phyloP scores from a whole-genome alignment of 306 rosid species.

The Cucurbita ficifolia region DNA sequence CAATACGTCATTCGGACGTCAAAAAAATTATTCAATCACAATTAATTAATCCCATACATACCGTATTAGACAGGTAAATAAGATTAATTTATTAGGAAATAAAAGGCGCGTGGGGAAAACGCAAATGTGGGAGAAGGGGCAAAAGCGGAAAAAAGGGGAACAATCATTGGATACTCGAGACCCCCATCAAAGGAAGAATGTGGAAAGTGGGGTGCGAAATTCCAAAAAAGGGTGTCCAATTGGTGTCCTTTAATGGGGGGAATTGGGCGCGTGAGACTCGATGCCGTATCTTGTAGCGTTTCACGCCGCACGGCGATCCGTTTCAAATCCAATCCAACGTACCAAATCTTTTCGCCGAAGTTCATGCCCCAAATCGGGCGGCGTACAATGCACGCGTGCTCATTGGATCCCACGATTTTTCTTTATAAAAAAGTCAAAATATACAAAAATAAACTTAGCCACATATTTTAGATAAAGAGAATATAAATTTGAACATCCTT shows the following conservation, averaged over 20 bases:
- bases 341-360: neutral
- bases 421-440: neutral
- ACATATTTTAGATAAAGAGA: too few species aligned
- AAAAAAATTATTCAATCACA: too few species aligned
- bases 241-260: neutral
- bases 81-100: too few species aligned
- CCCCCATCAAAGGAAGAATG: neutral
- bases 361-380: neutral
- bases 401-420: neutral
- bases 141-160: neutral
- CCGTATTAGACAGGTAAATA: too few species aligned
- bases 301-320: neutral
- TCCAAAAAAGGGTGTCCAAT: neutral
- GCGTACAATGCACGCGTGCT: slow-evolving; percentile 1
- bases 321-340: neutral
- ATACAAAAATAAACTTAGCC: too few species aligned
- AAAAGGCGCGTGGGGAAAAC: neutral
- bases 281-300: slow-evolving; percentile 1
- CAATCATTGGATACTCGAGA: slow-evolving; percentile 4
- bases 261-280: slow-evolving; percentile 6
- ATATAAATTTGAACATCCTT: too few species aligned
- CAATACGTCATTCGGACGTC: too few species aligned
- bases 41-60: too few species aligned
- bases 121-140: neutral
- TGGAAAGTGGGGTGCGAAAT: slow-evolving; percentile 6